Evolutionary conservation across 768 basidiomycete species (phyloP).

Genomic region (Auriscalpium vulgare): DNA sequence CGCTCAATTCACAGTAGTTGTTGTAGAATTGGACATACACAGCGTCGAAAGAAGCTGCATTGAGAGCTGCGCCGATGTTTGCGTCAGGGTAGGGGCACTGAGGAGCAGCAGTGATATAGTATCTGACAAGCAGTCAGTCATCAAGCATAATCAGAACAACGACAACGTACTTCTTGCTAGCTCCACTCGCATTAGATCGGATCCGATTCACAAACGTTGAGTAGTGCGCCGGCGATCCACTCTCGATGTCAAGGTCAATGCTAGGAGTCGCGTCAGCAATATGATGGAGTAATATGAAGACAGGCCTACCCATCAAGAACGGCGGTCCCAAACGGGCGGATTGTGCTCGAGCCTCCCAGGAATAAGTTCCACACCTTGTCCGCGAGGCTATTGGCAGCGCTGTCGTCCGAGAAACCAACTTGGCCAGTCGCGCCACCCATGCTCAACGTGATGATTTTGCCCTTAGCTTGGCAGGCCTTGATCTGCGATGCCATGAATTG

Average conservation of each 20-base stretch:
- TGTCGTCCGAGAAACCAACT: constrained; percentile 31
- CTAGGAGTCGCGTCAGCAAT: constrained; percentile 10
- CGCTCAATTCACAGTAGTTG: constrained; percentile 34
- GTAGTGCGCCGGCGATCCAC: constrained; percentile 25
- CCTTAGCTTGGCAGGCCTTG: constrained; percentile 36
- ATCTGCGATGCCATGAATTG: constrained; percentile 35
- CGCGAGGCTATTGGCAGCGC: constrained; percentile 30
- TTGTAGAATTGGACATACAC: constrained; percentile 48
- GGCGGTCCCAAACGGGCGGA: constrained; percentile 37
- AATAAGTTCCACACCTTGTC: constrained; percentile 38
- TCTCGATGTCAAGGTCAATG: constrained; percentile 34
- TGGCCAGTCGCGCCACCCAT: constrained; percentile 39
- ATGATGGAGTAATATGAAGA: background rate
- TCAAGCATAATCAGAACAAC: background rate
- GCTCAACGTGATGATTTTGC: constrained; percentile 41
- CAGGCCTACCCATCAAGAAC: constrained; percentile 37
- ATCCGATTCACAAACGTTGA: constrained; percentile 31
- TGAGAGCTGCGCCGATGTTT: constrained; percentile 25
- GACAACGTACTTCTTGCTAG: constrained; percentile 27
- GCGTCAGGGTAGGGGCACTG: constrained; percentile 33
- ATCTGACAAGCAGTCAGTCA: constrained; percentile 12
- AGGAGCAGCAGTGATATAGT: constrained; percentile 31
- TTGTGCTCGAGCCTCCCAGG: constrained; percentile 37
- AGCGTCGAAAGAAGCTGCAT: constrained; percentile 29
- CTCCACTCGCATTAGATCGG: constrained; percentile 24